A percentile compares a stretch with the other conserved stretches of the same genome.
Conservation (phyloP, 495 filamentous ascomycete species). For the Podospora didyma region DNA sequence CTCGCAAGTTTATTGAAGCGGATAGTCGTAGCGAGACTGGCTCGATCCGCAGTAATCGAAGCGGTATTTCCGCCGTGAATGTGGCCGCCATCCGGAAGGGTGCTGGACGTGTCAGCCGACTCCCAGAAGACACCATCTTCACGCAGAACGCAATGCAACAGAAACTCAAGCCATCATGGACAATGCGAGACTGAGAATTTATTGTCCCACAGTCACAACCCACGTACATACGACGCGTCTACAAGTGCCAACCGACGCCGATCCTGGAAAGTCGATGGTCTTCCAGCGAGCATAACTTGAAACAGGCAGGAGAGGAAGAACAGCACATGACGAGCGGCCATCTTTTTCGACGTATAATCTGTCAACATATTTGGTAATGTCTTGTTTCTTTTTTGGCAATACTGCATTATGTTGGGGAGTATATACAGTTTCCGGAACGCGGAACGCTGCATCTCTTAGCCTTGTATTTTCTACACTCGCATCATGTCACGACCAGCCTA, state of each 20-base stretch:
- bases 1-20: constrained; percentile 71
- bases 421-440: neutral
- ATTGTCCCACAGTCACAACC: too few relatives aligned
- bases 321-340: neutral
- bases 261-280: too few relatives aligned
- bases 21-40: constrained; percentile 78
- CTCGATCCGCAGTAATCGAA: constrained; percentile 81
- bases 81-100: constrained; percentile 77
- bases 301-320: neutral
- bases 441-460: neutral
- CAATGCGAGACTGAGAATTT: constrained; percentile 47
- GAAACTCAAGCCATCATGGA: constrained; percentile 75
- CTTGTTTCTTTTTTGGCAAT: too few relatives aligned
- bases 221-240: too few relatives aligned
- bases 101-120: constrained; percentile 82
- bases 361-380: too few relatives aligned
- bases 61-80: constrained; percentile 69
- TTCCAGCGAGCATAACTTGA: too few relatives aligned
- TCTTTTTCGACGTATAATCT: too few relatives aligned
- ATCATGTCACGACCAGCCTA: neutral
- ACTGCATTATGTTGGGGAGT: neutral
- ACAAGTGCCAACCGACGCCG: too few relatives aligned
- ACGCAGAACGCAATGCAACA: constrained; percentile 67
- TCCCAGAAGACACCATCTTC: constrained; percentile 80
- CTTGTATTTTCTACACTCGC: neutral